Base-by-base conservation (phyloP, 176 grass and related monocot species). In the Ananas comosus region DNA sequence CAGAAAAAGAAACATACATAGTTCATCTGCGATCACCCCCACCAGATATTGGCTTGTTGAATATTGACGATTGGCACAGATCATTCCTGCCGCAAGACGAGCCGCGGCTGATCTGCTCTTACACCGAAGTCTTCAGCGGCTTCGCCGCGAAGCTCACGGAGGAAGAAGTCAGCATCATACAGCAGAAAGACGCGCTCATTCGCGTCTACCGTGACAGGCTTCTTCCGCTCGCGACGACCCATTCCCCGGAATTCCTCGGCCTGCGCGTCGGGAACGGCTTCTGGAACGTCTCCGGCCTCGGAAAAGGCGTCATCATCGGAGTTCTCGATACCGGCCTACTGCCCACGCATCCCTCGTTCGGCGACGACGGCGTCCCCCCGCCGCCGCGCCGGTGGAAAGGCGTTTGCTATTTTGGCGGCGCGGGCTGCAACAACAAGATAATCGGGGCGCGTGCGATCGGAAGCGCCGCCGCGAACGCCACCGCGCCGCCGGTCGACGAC, bases 371-470 rank as follows among this genome's bases (percentile, higher is more conserved):
- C 19, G 18, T 96, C 58, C 78, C 78, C 6, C 85, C 83, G 8
- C 86, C 88, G 42, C 85, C 83, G 10, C 80, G 71, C 23, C 53
- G 48, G 1, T 96, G 88, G 83, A 89, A 82, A 51, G 92, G 92
- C 1, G 67, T 72, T 3, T 96, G 92, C 63, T 78, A 86, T 66
- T 91, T 85, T 72, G 88, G 80, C 1, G 65, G 74, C 0, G 78
- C 80, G 9, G 75, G 74, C 1, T 96, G 91, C 72, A 91, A 91
- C 85, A 89, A 96, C 33, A 96, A 96, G 83, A 52, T 91, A 68
- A 78, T 96, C 29, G 88, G 88, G 0, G 92, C 85, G 2, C 83
- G 83, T 12, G 92, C 88, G 23, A 89, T 96, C 71, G 91, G 91
- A 2, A 82, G 87, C 65, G 82, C 87, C 0, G 54, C 76, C 3